A percentile compares a stretch with the other conserved stretches of the same genome.
phyloP scores from a whole-genome alignment of 2,329 filamentous ascomycete species.

The Chrysoporthe puriensis region DNA sequence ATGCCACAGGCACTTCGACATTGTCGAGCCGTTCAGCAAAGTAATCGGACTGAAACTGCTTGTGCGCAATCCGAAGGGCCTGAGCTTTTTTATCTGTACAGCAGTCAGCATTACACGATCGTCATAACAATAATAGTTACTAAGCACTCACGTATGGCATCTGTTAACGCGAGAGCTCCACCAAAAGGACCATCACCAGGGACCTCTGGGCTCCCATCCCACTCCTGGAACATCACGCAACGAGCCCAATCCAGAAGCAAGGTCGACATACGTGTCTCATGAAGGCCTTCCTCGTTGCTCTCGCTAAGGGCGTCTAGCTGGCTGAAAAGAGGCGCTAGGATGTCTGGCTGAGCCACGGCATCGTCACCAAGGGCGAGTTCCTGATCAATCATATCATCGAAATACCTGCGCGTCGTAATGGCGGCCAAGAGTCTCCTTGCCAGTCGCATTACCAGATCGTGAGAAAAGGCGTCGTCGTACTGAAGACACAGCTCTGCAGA shows the following conservation, averaged over 20 bases:
- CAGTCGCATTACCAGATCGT: constrained; percentile 62
- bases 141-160: constrained; percentile 68
- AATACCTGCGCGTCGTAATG: constrained; percentile 56
- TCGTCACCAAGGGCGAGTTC: constrained; percentile 42
- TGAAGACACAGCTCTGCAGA: constrained; percentile 56
- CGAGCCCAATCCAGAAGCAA: constrained; percentile 72
- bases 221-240: constrained; percentile 75
- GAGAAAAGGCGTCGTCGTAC: constrained; percentile 66
- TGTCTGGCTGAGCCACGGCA: constrained; percentile 41
- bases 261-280: constrained; percentile 60
- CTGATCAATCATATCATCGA: constrained; percentile 48
- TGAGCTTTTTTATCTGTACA: constrained; percentile 62
- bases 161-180: constrained; percentile 75
- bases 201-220: constrained; percentile 76
- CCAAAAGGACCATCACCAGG: constrained; percentile 72
- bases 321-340: constrained; percentile 53
- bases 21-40: constrained; percentile 76
- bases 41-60: constrained; percentile 75
- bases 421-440: constrained; percentile 62
- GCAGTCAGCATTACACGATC: constrained; percentile 31
- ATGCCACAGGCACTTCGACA: constrained; percentile 74
- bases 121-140: not conserved
- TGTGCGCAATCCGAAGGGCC: constrained; percentile 65
- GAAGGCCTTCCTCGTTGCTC: constrained; percentile 54
- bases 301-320: constrained; percentile 57